Conservation (phyloP, 306 rosid genomes). For the Malus orientalis region DNA sequence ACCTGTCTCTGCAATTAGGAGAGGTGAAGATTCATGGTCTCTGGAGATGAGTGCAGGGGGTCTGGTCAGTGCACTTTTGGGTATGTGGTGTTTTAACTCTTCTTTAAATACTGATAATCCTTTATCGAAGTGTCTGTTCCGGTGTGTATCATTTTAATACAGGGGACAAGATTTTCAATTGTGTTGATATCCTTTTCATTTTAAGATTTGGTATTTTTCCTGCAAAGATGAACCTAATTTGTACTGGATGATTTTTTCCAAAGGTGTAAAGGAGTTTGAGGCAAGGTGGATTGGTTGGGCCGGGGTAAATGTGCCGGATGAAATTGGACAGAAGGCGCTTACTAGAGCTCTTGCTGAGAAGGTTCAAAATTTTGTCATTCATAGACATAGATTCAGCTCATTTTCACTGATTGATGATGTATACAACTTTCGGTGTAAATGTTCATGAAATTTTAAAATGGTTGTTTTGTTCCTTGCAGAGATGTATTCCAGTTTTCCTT, state of each 20-base stretch:
- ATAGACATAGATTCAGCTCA: neutral
- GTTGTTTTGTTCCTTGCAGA: conserved; percentile 32
- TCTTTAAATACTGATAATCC: neutral
- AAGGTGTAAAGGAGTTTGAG: conserved; percentile 85
- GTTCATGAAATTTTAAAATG: conserved; percentile 6
- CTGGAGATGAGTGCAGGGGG: conserved; percentile 89
- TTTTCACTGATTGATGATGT: neutral
- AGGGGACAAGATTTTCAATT: neutral
- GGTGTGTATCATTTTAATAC: neutral
- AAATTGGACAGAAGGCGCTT: conserved; percentile 76
- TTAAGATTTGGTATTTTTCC: conserved; percentile 1
- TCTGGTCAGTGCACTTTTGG: conserved; percentile 76
- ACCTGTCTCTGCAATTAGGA: conserved; percentile 81
- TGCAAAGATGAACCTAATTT: conserved; percentile 11
- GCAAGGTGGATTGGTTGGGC: conserved; percentile 98
- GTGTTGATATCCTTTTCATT: neutral
- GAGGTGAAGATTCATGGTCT: conserved; percentile 81
- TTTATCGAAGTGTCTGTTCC: neutral
- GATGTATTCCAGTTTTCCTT: conserved; percentile 86
- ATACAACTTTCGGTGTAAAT: neutral
- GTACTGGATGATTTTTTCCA: conserved; percentile 8
- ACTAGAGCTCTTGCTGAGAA: conserved; percentile 80
- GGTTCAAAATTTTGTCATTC: conserved; percentile 27
- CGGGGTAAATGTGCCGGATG: conserved; percentile 86
- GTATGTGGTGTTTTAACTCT: conserved; percentile 28